Evolutionary conservation across 1,139 yeast genomes (phyloP), one percentile per base, ranked within the genome.

Genomic region (Geotrichum restrictum): DNA sequence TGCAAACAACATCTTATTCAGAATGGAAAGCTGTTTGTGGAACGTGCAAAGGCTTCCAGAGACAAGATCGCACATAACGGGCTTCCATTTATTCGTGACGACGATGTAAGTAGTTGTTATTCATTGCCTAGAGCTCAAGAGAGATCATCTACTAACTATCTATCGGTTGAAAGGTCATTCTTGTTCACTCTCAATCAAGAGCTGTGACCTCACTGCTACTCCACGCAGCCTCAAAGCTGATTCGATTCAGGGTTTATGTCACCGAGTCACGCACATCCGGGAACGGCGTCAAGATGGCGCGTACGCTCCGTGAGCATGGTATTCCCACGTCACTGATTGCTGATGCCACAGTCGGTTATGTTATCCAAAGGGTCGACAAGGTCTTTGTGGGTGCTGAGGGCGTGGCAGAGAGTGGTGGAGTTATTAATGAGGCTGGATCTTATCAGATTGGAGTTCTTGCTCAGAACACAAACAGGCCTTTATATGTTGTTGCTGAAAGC

Each of bases 371-470:
- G 67, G 91, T 91, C 13, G 96, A 91, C 71, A 91, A 93, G 70
- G 86, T 94, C 7, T 79, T 94, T 59, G 94, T 93, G 58, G 99
- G 99, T 53, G 98, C 98, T 1, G 98, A 93, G 70, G 99, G 99
- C 59, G 98, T 93, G 3, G 96, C 96, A 2, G 99, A 93, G 74
- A 85, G 95, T 68, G 99, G 99, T 54, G 99, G 99, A 37, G 89
- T 94, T 51, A 91, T 93, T 62, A 93, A 93, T 69, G 94, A 91
- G 65, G 86, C 94, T 59, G 99, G 99, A 2, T 83, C 96, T 1
- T 93, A 88, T 69, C 97, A 94, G 64, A 85, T 93, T 51, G 97
- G 98, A 24, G 94, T 95, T 52, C 73, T 94, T 59, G 97, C 98
- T 3, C 85, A 87, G 62, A 82, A 86, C 56, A 87, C 95, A 56